Evolutionary conservation across 148 eudicot species (phyloP).

Genomic region (Rhododendron molle): DNA sequence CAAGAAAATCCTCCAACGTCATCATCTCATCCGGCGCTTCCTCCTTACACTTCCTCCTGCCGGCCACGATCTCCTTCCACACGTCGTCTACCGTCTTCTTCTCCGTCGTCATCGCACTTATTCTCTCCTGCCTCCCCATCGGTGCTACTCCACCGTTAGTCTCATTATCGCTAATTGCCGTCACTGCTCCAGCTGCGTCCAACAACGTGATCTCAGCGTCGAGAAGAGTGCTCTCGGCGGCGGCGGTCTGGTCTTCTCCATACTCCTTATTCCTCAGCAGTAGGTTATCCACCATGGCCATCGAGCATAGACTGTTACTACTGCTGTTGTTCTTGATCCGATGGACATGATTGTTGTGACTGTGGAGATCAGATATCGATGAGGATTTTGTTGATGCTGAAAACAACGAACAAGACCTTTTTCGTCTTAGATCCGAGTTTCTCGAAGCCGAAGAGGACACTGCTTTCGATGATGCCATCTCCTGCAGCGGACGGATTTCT

Average conservation of each 20-base stretch:
- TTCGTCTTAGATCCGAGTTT: conserved; percentile 41
- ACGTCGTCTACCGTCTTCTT: conserved; percentile 63
- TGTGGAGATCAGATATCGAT: conserved; percentile 26
- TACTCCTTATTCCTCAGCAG: conserved; percentile 16
- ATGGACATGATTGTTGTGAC: background rate
- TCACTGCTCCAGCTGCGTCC: conserved; percentile 56
- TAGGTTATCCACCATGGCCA: conserved; percentile 29
- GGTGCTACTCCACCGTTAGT: background rate
- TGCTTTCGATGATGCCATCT: conserved; percentile 60
- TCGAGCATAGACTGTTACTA: conserved; percentile 4
- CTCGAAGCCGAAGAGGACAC: conserved; percentile 36
- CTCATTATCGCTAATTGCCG: conserved; percentile 30
- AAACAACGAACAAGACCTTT: conserved; percentile 6
- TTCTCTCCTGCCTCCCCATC: conserved; percentile 7
- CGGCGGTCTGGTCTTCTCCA: background rate
- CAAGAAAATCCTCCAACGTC: conserved; percentile 87
- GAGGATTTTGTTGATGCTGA: conserved; percentile 15
- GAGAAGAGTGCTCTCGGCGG: conserved; percentile 13
- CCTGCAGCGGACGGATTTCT: background rate
- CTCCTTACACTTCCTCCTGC: conserved; percentile 42
- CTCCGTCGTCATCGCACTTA: background rate
- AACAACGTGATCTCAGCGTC: conserved; percentile 46
- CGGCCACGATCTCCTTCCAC: conserved; percentile 73
- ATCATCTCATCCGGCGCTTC: conserved; percentile 61
- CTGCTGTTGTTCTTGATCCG: background rate